Conservation (phyloP, 2,329 filamentous ascomycete species). For the Trichoderma cornu-damae region DNA sequence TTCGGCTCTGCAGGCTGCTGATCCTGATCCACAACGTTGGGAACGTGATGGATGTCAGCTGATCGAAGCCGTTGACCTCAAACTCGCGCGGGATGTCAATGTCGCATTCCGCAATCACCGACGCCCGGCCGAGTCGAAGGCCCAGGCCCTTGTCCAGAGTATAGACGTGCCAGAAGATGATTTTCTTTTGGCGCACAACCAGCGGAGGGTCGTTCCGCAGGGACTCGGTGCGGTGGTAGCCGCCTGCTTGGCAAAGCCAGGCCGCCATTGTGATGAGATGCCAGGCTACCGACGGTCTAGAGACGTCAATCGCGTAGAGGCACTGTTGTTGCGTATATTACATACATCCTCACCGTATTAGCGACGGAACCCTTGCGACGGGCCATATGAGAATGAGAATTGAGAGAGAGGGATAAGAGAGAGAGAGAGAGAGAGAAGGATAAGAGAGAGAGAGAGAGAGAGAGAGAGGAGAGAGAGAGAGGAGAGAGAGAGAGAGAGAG, state of each 20-base stretch:
- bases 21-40: slow-evolving; percentile 52
- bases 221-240: slow-evolving; percentile 49
- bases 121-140: slow-evolving; percentile 54
- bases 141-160: slow-evolving; percentile 54
- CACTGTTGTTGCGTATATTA: too few species aligned
- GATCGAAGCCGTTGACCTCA: slow-evolving; percentile 39
- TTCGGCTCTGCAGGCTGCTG: slow-evolving; percentile 52
- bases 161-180: slow-evolving; percentile 51
- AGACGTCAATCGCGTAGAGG: slow-evolving; percentile 57
- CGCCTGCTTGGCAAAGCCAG: slow-evolving; percentile 56
- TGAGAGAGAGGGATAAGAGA: too few species aligned
- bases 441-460: too few species aligned
- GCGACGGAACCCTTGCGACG: not conserved
- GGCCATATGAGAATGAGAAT: too few species aligned
- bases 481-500: too few species aligned
- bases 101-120: slow-evolving; percentile 55
- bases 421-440: slow-evolving; percentile 10
- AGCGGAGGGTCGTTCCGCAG: slow-evolving; percentile 32
- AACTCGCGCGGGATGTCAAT: slow-evolving; percentile 46
- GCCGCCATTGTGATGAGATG: slow-evolving; percentile 55
- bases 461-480: too few species aligned
- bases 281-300: slow-evolving; percentile 59
- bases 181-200: slow-evolving; percentile 34
- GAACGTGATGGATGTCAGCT: slow-evolving; percentile 33
- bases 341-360: not conserved